phyloP scores from a whole-genome alignment of 805 yeast genomes.

The Spathaspora sp. region DNA sequence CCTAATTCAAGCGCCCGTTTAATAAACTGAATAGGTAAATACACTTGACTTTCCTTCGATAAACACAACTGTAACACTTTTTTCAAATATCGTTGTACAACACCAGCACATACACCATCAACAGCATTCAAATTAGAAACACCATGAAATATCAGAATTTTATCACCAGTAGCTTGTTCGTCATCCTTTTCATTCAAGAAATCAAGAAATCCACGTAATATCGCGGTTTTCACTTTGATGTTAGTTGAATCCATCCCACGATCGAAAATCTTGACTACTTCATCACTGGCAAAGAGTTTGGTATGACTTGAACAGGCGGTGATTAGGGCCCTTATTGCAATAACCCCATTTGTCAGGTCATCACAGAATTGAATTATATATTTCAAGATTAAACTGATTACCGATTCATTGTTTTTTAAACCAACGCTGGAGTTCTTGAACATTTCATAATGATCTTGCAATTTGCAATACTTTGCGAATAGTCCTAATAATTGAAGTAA shows the following conservation, averaged over 20 bases:
- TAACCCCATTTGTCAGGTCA: slow-evolving; percentile 33
- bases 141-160: slow-evolving; percentile 55
- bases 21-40: slow-evolving; percentile 51
- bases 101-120: slow-evolving; percentile 72
- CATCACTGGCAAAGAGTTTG: slow-evolving; percentile 56
- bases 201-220: slow-evolving; percentile 54
- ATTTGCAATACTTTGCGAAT: slow-evolving; percentile 67
- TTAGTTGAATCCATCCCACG: slow-evolving; percentile 39
- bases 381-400: slow-evolving; percentile 56
- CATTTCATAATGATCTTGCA: slow-evolving; percentile 42
- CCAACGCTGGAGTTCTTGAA: slow-evolving; percentile 40
- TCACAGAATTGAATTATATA: slow-evolving; percentile 55
- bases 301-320: slow-evolving; percentile 62
- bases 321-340: slow-evolving; percentile 57
- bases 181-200: slow-evolving; percentile 59
- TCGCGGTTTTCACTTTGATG: slow-evolving; percentile 43
- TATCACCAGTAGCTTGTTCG: no score
- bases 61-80: slow-evolving; percentile 49
- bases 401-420: slow-evolving; percentile 48
- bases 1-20: slow-evolving; percentile 60
- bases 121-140: slow-evolving; percentile 41
- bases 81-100: slow-evolving; percentile 60
- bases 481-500: slow-evolving; percentile 63
- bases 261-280: slow-evolving; percentile 51
- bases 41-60: slow-evolving; percentile 37